These are phyloP conservation scores for Neurospora sp. DNA, from an alignment of 495 filamentous ascomycete species.

Conservation along the genomic window DNA sequence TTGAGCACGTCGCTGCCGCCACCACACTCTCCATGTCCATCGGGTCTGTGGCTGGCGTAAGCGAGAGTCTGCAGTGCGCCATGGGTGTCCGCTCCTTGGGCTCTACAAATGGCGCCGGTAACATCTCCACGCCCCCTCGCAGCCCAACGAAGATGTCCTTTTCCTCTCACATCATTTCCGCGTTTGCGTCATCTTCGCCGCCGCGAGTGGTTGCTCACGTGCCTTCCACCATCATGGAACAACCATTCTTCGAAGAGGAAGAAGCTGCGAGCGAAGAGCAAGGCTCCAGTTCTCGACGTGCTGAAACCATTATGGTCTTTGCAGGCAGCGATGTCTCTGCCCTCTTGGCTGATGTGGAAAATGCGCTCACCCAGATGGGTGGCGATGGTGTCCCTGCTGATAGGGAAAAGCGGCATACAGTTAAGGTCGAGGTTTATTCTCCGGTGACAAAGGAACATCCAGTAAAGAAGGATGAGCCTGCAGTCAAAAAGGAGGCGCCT, in stretches of 20 bases:
- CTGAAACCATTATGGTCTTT: slow-evolving; percentile 58
- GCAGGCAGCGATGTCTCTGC: slow-evolving; percentile 55
- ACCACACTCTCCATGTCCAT: slow-evolving; percentile 24
- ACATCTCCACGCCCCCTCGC: slow-evolving; percentile 38
- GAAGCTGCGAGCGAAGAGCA: slow-evolving; percentile 3
- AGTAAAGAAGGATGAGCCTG: slow-evolving; percentile 5
- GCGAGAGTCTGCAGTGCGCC: slow-evolving; percentile 31
- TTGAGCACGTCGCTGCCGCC: slow-evolving; percentile 63
- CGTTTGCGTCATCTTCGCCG: slow-evolving; percentile 27
- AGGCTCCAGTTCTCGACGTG: slow-evolving; percentile 15
- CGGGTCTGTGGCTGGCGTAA: slow-evolving; percentile 22
- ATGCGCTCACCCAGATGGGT: slow-evolving; percentile 46
- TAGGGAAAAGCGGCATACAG: neutral
- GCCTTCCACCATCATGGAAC: slow-evolving; percentile 37
- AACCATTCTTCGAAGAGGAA: slow-evolving; percentile 31
- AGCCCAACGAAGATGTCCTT: slow-evolving; percentile 31
- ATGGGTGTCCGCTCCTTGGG: slow-evolving; percentile 28
- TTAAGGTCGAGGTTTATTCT: neutral
- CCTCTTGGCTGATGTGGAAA: slow-evolving; percentile 50
- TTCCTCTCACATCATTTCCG: slow-evolving; percentile 11
- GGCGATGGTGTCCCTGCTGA: slow-evolving; percentile 7
- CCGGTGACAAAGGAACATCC: neutral
- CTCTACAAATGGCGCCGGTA: slow-evolving; percentile 17
- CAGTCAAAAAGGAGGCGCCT: neutral
- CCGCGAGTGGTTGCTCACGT: slow-evolving; percentile 38